Conservation (phyloP, 768 basidiomycete genomes). For the Pleurotus giganteus region DNA sequence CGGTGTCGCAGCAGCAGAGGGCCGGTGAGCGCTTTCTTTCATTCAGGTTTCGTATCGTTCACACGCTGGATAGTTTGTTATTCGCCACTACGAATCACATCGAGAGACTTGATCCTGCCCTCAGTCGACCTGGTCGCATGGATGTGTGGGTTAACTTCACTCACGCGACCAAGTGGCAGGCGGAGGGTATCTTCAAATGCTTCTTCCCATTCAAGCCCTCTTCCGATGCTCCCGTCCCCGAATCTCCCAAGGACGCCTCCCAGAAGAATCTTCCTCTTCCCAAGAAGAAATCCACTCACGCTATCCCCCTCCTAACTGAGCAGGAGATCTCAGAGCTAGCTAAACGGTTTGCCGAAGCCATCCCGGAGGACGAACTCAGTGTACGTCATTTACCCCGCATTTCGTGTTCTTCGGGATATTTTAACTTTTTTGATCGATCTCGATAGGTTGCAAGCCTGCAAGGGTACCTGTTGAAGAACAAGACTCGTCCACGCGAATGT, state of each 20-base stretch:
- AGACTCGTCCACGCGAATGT: constrained; percentile 84
- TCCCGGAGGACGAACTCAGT: constrained; percentile 86
- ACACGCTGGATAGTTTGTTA: constrained; percentile 49
- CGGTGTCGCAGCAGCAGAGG: constrained; percentile 83
- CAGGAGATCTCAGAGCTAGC: constrained; percentile 76
- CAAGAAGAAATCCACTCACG: constrained; percentile 60
- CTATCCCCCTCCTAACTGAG: constrained; percentile 70
- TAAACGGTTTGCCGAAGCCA: constrained; percentile 77
- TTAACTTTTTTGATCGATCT: constrained; percentile 4
- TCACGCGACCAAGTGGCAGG: constrained; percentile 90
- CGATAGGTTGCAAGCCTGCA: constrained; percentile 76
- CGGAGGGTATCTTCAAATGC: constrained; percentile 90
- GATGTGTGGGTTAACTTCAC: constrained; percentile 92
- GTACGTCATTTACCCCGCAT: constrained; percentile 40
- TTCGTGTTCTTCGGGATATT: constrained; percentile 1
- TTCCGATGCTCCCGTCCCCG: constrained; percentile 17
- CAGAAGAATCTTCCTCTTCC: constrained; percentile 67
- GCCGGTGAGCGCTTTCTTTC: constrained; percentile 54
- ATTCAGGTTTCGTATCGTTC: neutral
- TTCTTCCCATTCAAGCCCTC: constrained; percentile 78
- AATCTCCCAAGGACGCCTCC: constrained; percentile 43
- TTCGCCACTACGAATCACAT: constrained; percentile 96
- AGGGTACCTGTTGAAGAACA: constrained; percentile 86
- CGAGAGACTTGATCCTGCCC: constrained; percentile 86
- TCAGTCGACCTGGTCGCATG: constrained; percentile 87